These are phyloP conservation scores for Chlamydomonas sp. DNA, from an alignment of 139 green algal species.

Conservation along the genomic window DNA sequence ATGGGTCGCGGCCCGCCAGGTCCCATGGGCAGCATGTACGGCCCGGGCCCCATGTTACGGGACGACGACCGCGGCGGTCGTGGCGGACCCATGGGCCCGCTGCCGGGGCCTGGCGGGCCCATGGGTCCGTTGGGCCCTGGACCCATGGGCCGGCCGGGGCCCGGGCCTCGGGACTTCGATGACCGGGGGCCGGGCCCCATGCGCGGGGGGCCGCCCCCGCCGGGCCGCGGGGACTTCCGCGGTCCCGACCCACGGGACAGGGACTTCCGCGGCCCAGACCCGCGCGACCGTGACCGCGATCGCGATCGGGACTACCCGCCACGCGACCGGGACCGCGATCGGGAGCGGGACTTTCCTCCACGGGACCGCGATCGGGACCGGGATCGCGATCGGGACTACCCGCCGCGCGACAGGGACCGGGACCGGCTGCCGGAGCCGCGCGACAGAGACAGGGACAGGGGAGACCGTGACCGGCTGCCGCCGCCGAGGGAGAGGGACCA, in stretches of 20 bases:
- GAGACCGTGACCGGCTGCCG: slow-evolving; percentile 11
- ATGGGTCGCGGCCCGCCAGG: neutral
- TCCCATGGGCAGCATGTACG: neutral
- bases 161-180: slow-evolving; percentile 21
- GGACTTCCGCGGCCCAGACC: neutral
- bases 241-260: neutral
- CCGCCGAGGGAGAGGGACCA: neutral
- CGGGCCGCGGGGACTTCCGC: neutral
- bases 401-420: slow-evolving; percentile 1
- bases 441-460: neutral
- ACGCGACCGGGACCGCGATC: neutral
- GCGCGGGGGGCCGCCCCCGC: slow-evolving; percentile 10
- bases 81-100: neutral
- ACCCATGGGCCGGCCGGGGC: slow-evolving; percentile 3
- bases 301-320: slow-evolving; percentile 12
- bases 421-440: no score
- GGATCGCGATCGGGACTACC: neutral
- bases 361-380: neutral
- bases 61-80: neutral
- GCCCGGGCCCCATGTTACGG: no score
- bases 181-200: slow-evolving; percentile 5
- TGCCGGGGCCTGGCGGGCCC: neutral
- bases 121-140: slow-evolving; percentile 7
- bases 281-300: neutral
- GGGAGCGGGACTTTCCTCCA: neutral